Evolutionary conservation across 2,329 filamentous ascomycete genomes (phyloP), one percentile per base, ranked within the genome.

Genomic region (Clarireedia monteithiana): DNA sequence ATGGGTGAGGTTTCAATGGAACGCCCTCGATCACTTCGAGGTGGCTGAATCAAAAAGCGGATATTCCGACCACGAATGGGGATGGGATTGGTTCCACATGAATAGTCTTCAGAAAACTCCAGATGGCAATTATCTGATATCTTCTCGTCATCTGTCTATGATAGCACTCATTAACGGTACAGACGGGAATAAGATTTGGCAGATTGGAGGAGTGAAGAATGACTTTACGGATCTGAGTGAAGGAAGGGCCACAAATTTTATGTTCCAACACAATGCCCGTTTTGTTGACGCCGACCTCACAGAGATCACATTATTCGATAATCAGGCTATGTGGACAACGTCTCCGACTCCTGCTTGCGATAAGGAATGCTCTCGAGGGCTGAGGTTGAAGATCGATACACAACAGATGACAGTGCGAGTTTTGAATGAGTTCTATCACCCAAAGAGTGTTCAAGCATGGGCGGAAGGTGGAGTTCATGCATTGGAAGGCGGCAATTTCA

Each of bases 1-100:
- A 20, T 67, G 71, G 45, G 66, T 80, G 38, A 48, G 80, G 5
- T 80, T 79, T 57, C 73, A 79, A 58, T 81, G 78, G 75, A 69
- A 71, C n/a, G 72, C 71, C 34, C 61, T 72, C 50, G 72, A 75
- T 57, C 72, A 75, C 40, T 55, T 61, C 45, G 34, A 34, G 17
- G 53, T 62, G 45, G 57, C 26, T 38, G 61, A 63, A 47, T 55
- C 56, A 6, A 63, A 50, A 53, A 60, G 50, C 9, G 39, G 27
- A 10, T 56, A 54, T 14, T 47, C 34, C 27, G 38, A 60, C 38
- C 58, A 60, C 34, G 61, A 62, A 59, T 55, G 48, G 56, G 14
- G 55, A 60, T 48, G 59, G 42, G 64, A 65, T 57, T 66, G 59
- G 57, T 66, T 64, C 55, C 64, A 66, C 57, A 63, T 65, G 56